Conservation (phyloP, 2,329 filamentous ascomycete genomes). For the Penicillium occitanis region DNA sequence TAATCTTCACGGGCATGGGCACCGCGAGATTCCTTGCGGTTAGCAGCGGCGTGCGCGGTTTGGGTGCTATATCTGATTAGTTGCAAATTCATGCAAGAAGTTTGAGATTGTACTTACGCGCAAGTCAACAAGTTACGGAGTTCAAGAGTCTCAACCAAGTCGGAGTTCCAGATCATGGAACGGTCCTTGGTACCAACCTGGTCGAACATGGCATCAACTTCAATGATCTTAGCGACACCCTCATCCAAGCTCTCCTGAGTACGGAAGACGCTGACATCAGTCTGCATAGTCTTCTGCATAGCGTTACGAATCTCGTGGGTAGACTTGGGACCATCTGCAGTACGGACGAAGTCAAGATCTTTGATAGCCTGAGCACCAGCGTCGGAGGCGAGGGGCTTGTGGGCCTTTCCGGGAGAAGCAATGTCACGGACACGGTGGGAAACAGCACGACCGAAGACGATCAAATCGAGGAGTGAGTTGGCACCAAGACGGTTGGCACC, state of each 20-base stretch:
- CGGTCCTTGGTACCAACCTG: constrained; percentile 95
- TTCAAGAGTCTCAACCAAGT: constrained; percentile 94
- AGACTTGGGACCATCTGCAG: constrained; percentile 76
- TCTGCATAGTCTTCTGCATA: constrained; percentile 99
- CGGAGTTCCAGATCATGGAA: constrained; percentile 99
- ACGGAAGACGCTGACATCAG: constrained; percentile 93
- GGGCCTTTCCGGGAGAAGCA: constrained; percentile 77
- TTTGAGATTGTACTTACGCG: constrained; percentile 66
- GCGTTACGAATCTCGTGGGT: constrained; percentile 83
- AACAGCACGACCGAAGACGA: constrained; percentile 96
- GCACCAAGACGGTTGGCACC: constrained; percentile 96
- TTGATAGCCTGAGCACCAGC: constrained; percentile 85
- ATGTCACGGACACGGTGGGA: constrained; percentile 97
- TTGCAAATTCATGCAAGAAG: constrained; percentile 9
- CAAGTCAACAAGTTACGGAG: constrained; percentile 93
- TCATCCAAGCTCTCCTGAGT: constrained; percentile 91
- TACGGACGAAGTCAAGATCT: constrained; percentile 82
- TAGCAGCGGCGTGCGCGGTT: constrained; percentile 86
- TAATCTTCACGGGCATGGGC: constrained; percentile 96
- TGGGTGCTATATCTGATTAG: constrained; percentile 61
- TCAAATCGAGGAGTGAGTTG: constrained; percentile 95
- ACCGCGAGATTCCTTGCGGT: constrained; percentile 95
- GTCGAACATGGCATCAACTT: constrained; percentile 76
- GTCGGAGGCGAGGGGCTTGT: constrained; percentile 77
- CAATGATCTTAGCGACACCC: constrained; percentile 82